Conservation (phyloP, 2,329 filamentous ascomycete genomes). For the Aspergillus neoniger region DNA sequence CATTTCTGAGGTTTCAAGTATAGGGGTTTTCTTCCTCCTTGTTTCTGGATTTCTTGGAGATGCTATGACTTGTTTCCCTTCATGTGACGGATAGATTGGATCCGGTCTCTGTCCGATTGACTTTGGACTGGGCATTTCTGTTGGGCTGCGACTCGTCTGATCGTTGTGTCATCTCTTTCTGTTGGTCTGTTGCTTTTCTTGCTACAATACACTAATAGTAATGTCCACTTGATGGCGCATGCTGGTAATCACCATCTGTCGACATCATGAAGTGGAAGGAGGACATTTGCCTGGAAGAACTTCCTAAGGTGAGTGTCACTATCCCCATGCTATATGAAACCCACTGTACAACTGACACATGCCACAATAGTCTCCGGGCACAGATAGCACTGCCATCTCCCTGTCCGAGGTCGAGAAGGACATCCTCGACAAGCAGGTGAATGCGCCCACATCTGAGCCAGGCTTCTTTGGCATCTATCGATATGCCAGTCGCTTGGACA, state of each 20-base stretch:
- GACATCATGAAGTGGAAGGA: constrained; percentile 12
- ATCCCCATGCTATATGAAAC: too few relatives aligned
- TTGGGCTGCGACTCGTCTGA: background rate
- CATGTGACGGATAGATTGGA: background rate
- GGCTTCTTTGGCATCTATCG: constrained; percentile 64
- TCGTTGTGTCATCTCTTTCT: background rate
- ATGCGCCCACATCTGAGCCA: constrained; percentile 62
- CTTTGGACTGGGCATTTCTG: background rate
- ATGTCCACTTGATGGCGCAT: background rate
- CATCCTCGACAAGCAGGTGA: constrained; percentile 66
- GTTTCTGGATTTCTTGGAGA: background rate
- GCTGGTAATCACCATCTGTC: background rate
- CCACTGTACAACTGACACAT: background rate
- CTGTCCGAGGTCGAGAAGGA: constrained; percentile 55
- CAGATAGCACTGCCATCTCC: constrained; percentile 4
- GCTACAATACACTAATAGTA: background rate
- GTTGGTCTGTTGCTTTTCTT: background rate
- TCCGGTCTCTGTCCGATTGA: background rate
- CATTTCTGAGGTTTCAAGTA: constrained; percentile 3
- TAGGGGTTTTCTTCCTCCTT: background rate
- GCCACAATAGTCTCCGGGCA: constrained; percentile 1
- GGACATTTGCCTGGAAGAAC: constrained; percentile 1
- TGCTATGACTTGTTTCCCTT: too few relatives aligned
- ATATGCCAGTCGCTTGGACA: constrained; percentile 65
- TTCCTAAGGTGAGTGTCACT: background rate